These are phyloP conservation scores for Ascochyta fabae DNA, from an alignment of 2,329 filamentous ascomycete genomes.

Conservation along the genomic window DNA sequence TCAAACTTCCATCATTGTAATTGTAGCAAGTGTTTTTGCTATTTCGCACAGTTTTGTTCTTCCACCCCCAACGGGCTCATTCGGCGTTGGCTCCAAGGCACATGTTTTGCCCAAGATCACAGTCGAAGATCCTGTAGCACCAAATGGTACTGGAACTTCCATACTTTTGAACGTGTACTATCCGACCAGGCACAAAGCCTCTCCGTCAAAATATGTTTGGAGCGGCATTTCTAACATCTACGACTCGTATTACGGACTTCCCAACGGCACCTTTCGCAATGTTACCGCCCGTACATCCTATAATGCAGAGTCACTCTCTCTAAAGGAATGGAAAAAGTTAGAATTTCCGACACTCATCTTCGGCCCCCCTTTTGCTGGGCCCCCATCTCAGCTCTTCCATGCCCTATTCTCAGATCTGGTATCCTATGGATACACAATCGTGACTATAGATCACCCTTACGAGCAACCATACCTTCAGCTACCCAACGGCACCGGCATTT, in stretches of 20 bases:
- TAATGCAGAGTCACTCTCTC: neutral
- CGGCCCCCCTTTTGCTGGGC: slow-evolving; percentile 16
- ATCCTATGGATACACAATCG: slow-evolving; percentile 19
- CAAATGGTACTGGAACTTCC: slow-evolving; percentile 15
- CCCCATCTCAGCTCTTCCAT: slow-evolving; percentile 16
- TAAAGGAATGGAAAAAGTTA: neutral
- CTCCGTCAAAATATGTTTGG: slow-evolving; percentile 11
- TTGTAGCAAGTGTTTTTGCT: neutral
- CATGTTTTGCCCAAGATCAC: slow-evolving; percentile 20
- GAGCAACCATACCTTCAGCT: slow-evolving; percentile 26
- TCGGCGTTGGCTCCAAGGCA: slow-evolving; percentile 20
- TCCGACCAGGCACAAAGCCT: slow-evolving; percentile 10
- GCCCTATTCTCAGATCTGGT: slow-evolving; percentile 20
- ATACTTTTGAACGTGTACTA: slow-evolving; percentile 25
- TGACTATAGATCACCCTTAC: slow-evolving; percentile 26
- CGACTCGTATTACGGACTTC: neutral
- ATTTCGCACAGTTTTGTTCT: slow-evolving; percentile 8
- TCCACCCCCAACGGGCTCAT: slow-evolving; percentile 24
- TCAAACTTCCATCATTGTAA: slow-evolving; percentile 22
- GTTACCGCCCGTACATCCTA: too few relatives aligned
- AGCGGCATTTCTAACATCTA: neutral
- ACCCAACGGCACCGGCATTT: slow-evolving; percentile 17
- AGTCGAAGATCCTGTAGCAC: slow-evolving; percentile 20
- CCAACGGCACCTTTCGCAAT: too few relatives aligned
- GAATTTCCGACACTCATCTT: slow-evolving; percentile 19